These are phyloP conservation scores for Pythium oligandrum DNA, from an alignment of 352 stramenopile genomes.

Conservation along the genomic window DNA sequence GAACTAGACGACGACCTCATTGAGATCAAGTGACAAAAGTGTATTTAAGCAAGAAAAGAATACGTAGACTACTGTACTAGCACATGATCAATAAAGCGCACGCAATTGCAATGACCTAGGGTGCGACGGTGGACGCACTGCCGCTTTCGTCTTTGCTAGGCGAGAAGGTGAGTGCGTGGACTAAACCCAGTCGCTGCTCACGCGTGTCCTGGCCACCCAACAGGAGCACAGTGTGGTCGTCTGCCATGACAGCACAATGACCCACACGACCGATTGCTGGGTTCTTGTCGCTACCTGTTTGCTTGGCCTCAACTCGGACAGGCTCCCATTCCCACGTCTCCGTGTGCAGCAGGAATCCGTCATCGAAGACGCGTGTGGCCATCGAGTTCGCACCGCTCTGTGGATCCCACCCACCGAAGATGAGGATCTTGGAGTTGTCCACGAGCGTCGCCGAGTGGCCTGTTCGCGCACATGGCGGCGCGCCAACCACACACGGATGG, in stretches of 20 bases:
- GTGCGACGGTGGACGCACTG: too few relatives aligned
- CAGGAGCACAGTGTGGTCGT: constrained; percentile 65
- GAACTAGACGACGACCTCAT: constrained; percentile 73
- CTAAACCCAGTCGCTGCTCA: constrained; percentile 77
- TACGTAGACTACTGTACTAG: background rate
- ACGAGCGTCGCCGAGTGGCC: constrained; percentile 89
- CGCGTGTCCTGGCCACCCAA: constrained; percentile 84
- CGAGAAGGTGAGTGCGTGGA: constrained; percentile 59
- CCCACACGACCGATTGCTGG: constrained; percentile 66
- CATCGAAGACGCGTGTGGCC: constrained; percentile 74
- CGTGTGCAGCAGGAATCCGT: constrained; percentile 89
- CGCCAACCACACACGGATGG: constrained; percentile 74
- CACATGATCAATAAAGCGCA: background rate
- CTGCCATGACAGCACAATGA: constrained; percentile 71
- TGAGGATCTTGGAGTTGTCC: constrained; percentile 80
- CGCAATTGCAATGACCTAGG: too few relatives aligned
- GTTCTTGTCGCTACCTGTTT: constrained; percentile 4
- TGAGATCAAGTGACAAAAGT: background rate
- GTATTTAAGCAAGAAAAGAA: constrained; percentile 5
- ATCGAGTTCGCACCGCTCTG: constrained; percentile 39
- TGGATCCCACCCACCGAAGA: constrained; percentile 93
- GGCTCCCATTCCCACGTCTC: constrained; percentile 87
- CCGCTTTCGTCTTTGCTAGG: too few relatives aligned
- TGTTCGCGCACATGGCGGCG: constrained; percentile 71
- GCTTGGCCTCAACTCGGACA: constrained; percentile 29